A percentile compares a stretch with the other conserved stretches of the same genome.
Evolutionary conservation across 202 grass and related monocot species (phyloP).

Genomic region (Setaria viridis): DNA sequence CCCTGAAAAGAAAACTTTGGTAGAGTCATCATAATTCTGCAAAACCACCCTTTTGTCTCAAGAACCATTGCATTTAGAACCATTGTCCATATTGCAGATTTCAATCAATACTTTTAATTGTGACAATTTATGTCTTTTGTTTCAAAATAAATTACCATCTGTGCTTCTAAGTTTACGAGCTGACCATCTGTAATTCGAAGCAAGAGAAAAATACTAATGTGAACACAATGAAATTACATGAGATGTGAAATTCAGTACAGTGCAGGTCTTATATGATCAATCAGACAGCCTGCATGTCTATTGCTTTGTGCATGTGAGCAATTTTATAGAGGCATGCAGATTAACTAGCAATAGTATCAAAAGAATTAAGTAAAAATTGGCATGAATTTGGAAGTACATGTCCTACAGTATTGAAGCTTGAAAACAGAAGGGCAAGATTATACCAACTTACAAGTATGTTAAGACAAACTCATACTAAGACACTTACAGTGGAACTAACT

Average conservation of each 20-base stretch:
- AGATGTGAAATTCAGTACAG: background rate
- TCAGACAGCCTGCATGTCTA: slow-evolving; percentile 11
- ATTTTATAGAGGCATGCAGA: background rate
- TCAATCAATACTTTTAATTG: background rate
- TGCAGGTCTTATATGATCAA: background rate
- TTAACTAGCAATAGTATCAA: slow-evolving; percentile 25
- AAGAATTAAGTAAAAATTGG: slow-evolving; percentile 16
- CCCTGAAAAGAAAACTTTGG: slow-evolving; percentile 37
- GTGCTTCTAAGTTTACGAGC: background rate
- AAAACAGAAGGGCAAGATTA: background rate
- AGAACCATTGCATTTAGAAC: slow-evolving; percentile 24
- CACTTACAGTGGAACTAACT: background rate
- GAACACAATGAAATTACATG: slow-evolving; percentile 23
- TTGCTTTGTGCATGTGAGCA: slow-evolving; percentile 10
- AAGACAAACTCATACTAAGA: background rate
- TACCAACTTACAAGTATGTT: slow-evolving; percentile 1
- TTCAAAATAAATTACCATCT: background rate
- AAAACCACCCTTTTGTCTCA: slow-evolving; percentile 9
- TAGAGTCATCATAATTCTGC: background rate
- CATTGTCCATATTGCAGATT: background rate
- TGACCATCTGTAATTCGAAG: slow-evolving; percentile 16
- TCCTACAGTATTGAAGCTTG: background rate
- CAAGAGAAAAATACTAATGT: slow-evolving; percentile 20
- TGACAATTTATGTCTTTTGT: background rate
- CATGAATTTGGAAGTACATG: slow-evolving; percentile 6